Base-by-base conservation (phyloP, 2,329 filamentous ascomycete genomes). In the Fusarium oligoseptatum region DNA sequence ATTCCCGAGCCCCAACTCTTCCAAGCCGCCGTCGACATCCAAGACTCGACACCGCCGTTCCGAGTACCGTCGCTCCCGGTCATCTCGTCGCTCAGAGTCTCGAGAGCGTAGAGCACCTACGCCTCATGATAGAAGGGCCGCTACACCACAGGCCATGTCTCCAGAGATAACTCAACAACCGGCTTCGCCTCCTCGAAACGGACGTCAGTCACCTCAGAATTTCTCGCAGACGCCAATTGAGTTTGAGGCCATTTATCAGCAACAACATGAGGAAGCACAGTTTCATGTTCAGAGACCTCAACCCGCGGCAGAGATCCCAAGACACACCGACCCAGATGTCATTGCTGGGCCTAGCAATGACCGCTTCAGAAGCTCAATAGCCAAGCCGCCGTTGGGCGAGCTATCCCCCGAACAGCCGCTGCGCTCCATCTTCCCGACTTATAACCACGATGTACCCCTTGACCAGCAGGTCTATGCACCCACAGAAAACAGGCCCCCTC, bases 381-480 rank as follows among this genome's bases (percentile, higher is more conserved):
- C 88, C 60, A 91, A 91, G 75, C 82, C 84, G 27, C 89, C 88
- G 17, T 77, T 87, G 5, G 79, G 78, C 29, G 81, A 82, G 10
- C 55, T 78, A 6, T 74, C 78, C 24, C 71, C 80, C 52, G 80
- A 80, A 60, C 81, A 73, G 68, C 76, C 81, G 0, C 87, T 93
- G 76, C 88, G 89, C 36, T 95, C 93, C 27, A 95, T 95, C 77
- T 95, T 95, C 77, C 93, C 93, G 9, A 87, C 89, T 34, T 95
- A 95, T 79, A 91, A 95, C 77, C 92, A 91, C 4, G 88, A 88
- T 1, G 80, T 94, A 27, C 86, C 92, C 6, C 87, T 94, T 4
- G 87, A 90, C 65, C 89, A 91, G 67, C 93, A 95, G 78, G 83
- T 89, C 56, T 95, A 95, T 82, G 92, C 88, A 58, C 92, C 93